Percentiles rank a stretch among this genome's conserved stretches.
Evolutionary conservation across 1,139 yeast genomes (phyloP).

Genomic region (Taphrina sp.): DNA sequence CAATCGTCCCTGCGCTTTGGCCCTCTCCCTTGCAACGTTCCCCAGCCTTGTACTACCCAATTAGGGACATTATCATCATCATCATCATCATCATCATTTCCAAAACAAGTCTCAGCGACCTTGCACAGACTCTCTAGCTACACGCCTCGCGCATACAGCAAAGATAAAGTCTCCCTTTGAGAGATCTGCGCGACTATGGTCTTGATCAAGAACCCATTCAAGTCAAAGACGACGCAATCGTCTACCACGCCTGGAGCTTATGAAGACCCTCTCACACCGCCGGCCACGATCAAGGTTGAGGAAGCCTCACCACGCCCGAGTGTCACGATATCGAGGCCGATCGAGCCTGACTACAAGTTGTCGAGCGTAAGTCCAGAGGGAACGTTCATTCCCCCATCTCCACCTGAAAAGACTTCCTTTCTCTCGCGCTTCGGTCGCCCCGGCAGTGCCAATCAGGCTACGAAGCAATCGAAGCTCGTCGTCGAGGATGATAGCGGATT

Average conservation of each 20-base stretch:
- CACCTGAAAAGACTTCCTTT: conserved; percentile 30
- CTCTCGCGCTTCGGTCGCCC: conserved; percentile 12
- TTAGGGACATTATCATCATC: too few relatives aligned
- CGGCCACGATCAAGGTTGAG: background rate
- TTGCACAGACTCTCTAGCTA: too few relatives aligned
- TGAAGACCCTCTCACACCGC: conserved; percentile 13
- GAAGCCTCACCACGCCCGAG: conserved; percentile 19
- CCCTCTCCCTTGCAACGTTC: too few relatives aligned
- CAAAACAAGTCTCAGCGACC: too few relatives aligned
- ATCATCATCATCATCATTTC: too few relatives aligned
- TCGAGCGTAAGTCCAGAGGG: conserved; percentile 28
- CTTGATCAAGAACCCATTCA: conserved; percentile 19
- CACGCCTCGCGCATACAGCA: too few relatives aligned
- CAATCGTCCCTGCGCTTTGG: too few relatives aligned
- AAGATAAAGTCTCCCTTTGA: too few relatives aligned
- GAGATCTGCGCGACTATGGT: too few relatives aligned
- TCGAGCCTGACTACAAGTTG: conserved; percentile 28
- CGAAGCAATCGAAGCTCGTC: too few relatives aligned
- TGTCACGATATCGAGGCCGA: conserved; percentile 10
- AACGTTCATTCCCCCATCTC: conserved; percentile 27
- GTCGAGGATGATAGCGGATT: conserved; percentile 27
- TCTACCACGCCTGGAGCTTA: background rate
- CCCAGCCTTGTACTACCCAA: too few relatives aligned
- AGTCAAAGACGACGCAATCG: conserved; percentile 2
- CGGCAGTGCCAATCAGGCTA: background rate